Base-by-base conservation (phyloP, 176 grass and related monocot species). In the Elaeis guineensis region DNA sequence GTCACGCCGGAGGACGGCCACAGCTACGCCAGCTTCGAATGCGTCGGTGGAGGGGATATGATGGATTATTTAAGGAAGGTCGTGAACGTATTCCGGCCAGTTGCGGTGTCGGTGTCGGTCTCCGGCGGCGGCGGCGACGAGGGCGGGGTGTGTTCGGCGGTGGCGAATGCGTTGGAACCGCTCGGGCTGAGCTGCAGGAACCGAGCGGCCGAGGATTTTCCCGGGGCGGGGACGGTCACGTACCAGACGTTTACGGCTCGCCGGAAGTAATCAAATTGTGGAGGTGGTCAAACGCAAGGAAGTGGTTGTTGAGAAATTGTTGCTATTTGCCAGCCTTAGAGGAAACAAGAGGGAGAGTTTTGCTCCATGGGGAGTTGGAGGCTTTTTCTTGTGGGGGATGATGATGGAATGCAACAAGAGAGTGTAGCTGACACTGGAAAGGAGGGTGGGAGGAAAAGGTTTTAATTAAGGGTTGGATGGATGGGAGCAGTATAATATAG, bases 11-110 rank as follows among this genome's bases (percentile, higher is more conserved):
- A 82, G 68, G 79, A 72, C 12, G 68, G 73, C 35, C 68, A 82
- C 68, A 72, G 79, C 68, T 81, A 81, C 60, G 78, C 72, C 71
- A 81, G 72, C 78, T 82, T 62, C 67, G 79, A 76, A 68, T 72
- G 62, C 35, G 50, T 14, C 17, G 72, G 68, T 32, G 54, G 7
- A 63, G 12, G 5, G n/a, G 35, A 63, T 18, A 19, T 16, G 35
- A 21, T 49, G 6, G 32, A 63, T 15, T 49, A 12, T 22, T 12
- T 64, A 52, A 5, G n/a, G 35, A 51, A 5, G 1, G 78, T 59
- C 24, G 52, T 70, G 29, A 20, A 44, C 23, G 59, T 64, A 17
- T 80, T 80, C 71, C 65, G 59, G 14, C 78, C 78, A 6, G 16
- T 25, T 30, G 24, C 5, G 0, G 61, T 76, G 28, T 82, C 79